These are phyloP conservation scores for Pleurozium schreberi DNA, from an alignment of 225 moss, liverwort and hornwort species.

Conservation along the genomic window DNA sequence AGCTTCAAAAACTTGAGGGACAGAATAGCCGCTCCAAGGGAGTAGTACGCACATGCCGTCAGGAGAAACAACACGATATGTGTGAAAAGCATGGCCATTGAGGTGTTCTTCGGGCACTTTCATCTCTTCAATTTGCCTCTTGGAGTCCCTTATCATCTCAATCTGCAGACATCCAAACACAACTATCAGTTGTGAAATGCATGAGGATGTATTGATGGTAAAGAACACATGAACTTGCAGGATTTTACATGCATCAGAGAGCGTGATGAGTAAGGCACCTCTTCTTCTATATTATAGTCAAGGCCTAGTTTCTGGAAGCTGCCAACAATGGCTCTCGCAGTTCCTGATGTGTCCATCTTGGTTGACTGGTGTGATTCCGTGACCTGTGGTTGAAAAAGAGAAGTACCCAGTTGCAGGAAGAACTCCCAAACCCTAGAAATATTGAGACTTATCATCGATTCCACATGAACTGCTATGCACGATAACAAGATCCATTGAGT, in stretches of 20 bases:
- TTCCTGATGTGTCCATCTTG: conserved; percentile 95
- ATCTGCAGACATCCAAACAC: conserved; percentile 27
- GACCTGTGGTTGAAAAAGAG: conserved; percentile 32
- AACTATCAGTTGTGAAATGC: not conserved
- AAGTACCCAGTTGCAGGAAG: not conserved
- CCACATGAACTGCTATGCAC: not conserved
- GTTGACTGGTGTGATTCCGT: conserved; percentile 88
- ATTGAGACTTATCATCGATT: not conserved
- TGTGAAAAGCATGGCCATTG: conserved; percentile 86
- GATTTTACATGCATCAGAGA: not conserved
- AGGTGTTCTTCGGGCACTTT: conserved; percentile 73
- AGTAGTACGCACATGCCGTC: conserved; percentile 54
- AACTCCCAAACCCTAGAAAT: not conserved
- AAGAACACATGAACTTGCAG: not conserved
- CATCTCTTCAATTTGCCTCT: conserved; percentile 50
- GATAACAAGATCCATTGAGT: not conserved
- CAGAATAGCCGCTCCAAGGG: not conserved
- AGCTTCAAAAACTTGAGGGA: not conserved
- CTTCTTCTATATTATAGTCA: conserved; percentile 40
- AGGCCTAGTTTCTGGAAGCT: conserved; percentile 85
- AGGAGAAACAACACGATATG: conserved; percentile 64
- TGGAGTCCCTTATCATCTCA: conserved; percentile 67
- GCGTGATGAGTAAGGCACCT: conserved; percentile 19
- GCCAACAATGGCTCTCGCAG: conserved; percentile 73
- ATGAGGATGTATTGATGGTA: not conserved